Percentiles rank a stretch among this genome's conserved stretches.
Conservation (phyloP, 1,139 yeast species). For the Kluyveromyces sp. region DNA sequence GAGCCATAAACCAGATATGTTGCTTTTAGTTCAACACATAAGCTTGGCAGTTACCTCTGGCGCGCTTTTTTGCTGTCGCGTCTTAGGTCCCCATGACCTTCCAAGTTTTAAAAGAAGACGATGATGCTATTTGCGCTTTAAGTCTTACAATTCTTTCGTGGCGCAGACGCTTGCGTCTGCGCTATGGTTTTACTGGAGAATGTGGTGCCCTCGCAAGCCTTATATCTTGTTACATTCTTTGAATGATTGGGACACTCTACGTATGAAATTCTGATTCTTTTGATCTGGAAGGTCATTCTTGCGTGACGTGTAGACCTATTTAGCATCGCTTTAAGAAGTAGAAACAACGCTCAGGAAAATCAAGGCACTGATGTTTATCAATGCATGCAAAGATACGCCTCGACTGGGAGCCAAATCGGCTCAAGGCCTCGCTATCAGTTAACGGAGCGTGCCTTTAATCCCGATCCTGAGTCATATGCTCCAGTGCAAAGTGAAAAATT, state of each 20-base stretch:
- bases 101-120: constrained; percentile 34
- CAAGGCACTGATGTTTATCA: no score
- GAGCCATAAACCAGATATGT: no score
- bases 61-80: no score
- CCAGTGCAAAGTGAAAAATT: no score
- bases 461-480: not conserved
- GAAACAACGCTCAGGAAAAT: no score
- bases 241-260: constrained; percentile 30
- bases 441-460: no score
- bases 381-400: no score
- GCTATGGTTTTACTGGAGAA: constrained; percentile 34
- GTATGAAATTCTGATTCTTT: constrained; percentile 34
- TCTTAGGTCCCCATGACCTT: constrained; percentile 30
- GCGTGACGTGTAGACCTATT: not conserved
- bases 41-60: not conserved
- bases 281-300: constrained; percentile 4
- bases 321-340: not conserved
- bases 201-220: constrained; percentile 33
- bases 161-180: constrained; percentile 7
- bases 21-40: no score
- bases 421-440: no score
- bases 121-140: constrained; percentile 32
- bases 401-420: no score
- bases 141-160: constrained; percentile 33
- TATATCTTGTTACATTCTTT: constrained; percentile 33